phyloP scores from a whole-genome alignment of 2,329 filamentous ascomycete genomes.

The Xylaria hypoxylon region DNA sequence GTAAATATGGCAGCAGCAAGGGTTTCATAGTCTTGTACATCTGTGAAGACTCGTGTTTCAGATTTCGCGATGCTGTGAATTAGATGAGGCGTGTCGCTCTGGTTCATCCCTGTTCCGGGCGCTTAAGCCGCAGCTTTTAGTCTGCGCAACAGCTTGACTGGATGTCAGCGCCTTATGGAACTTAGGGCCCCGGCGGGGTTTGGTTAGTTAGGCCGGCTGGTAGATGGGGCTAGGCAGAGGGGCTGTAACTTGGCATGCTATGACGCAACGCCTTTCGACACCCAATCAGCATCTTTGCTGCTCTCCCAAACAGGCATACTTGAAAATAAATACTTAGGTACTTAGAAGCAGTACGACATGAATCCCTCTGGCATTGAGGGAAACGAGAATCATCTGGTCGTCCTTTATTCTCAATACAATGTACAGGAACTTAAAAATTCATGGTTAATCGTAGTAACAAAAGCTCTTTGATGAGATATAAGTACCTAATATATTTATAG shows the following conservation, averaged over 20 bases:
- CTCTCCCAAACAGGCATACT: conserved; percentile 43
- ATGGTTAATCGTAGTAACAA: background rate
- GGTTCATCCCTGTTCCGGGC: conserved; percentile 9
- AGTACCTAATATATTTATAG: background rate
- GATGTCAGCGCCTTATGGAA: conserved; percentile 17
- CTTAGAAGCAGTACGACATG: background rate
- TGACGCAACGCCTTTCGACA: conserved; percentile 25
- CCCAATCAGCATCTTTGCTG: conserved; percentile 42
- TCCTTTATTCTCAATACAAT: background rate
- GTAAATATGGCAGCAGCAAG: background rate
- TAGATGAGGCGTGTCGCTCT: conserved; percentile 12
- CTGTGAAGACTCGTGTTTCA: conserved; percentile 19
- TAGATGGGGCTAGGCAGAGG: background rate
- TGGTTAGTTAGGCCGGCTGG: background rate
- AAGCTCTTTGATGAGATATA: background rate
- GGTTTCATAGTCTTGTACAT: background rate
- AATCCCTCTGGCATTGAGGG: background rate
- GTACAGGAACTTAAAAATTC: too few relatives aligned
- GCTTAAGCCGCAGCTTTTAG: conserved; percentile 22
- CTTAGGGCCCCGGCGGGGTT: conserved; percentile 1
- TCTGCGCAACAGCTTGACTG: conserved; percentile 24
- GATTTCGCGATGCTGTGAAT: background rate
- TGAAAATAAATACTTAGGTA: background rate
- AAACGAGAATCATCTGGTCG: background rate
- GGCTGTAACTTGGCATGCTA: conserved; percentile 4